These are phyloP conservation scores for Lepidopterella palustris DNA, from an alignment of 495 filamentous ascomycete genomes.

Conservation along the genomic window DNA sequence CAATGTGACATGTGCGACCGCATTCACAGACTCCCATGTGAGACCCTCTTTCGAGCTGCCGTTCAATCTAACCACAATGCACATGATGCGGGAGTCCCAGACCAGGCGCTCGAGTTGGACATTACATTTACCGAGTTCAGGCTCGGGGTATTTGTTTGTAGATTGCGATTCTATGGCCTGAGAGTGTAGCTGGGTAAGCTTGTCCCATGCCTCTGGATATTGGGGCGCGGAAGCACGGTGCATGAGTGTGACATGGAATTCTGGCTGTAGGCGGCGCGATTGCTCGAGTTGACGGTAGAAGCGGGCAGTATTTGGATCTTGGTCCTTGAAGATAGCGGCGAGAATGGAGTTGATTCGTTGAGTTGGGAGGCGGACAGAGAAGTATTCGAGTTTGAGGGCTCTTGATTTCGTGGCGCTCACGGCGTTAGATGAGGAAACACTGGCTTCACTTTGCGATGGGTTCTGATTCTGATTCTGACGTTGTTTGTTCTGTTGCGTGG, in stretches of 20 bases:
- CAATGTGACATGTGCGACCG: constrained; percentile 79
- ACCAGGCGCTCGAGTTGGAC: constrained; percentile 63
- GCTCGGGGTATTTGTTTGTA: constrained; percentile 23
- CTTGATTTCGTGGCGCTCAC: constrained; percentile 27
- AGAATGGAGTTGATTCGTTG: constrained; percentile 54
- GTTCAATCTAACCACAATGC: constrained; percentile 66
- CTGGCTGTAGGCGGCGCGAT: constrained; percentile 63
- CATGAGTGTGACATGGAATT: constrained; percentile 93
- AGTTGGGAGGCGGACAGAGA: constrained; percentile 59
- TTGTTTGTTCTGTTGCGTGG: constrained; percentile 12
- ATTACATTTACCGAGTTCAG: constrained; percentile 45
- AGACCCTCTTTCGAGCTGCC: constrained; percentile 32
- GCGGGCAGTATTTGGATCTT: constrained; percentile 44
- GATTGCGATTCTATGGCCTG: constrained; percentile 10
- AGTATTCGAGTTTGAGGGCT: constrained; percentile 69
- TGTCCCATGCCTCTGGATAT: constrained; percentile 62
- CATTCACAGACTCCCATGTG: constrained; percentile 64
- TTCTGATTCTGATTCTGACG: constrained; percentile 6
- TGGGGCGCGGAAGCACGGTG: constrained; percentile 59
- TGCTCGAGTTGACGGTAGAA: constrained; percentile 73
- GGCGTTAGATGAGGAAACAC: background rate
- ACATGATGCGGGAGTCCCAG: constrained; percentile 80
- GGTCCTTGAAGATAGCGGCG: constrained; percentile 57
- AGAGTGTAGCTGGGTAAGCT: constrained; percentile 43
- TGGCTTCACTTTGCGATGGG: background rate